A percentile compares a stretch with the other conserved stretches of the same genome.
These are phyloP conservation scores for Nannizziopsis arthrosporioides DNA, from an alignment of 2,329 filamentous ascomycete genomes.

Conservation along the genomic window DNA sequence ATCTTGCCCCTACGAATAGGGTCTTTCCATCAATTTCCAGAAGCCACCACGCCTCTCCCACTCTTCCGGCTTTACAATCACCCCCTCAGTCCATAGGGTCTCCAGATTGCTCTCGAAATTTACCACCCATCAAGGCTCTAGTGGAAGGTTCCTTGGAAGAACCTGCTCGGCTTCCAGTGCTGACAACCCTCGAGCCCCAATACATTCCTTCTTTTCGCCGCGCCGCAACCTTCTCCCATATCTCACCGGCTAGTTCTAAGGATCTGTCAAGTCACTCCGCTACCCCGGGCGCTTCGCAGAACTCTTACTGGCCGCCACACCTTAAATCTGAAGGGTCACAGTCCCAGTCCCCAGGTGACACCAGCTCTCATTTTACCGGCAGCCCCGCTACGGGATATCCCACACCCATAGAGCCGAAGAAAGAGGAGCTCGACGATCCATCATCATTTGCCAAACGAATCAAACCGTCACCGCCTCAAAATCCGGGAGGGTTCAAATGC, in stretches of 20 bases:
- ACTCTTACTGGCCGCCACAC: constrained; percentile 21
- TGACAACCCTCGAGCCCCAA: constrained; percentile 10
- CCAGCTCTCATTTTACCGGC: constrained; percentile 22
- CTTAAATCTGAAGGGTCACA: constrained; percentile 22
- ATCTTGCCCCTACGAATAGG: not conserved
- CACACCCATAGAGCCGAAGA: constrained; percentile 28
- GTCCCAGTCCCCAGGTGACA: constrained; percentile 20
- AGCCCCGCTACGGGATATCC: constrained; percentile 31
- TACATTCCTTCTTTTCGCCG: constrained; percentile 17
- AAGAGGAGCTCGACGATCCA: constrained; percentile 7
- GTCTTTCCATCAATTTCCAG: not conserved
- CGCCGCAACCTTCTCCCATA: constrained; percentile 26
- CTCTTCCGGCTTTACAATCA: constrained; percentile 7
- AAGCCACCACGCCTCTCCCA: constrained; percentile 1
- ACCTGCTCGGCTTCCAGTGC: not conserved
- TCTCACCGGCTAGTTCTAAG: constrained; percentile 31
- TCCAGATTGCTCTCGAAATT: constrained; percentile 2
- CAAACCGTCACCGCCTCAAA: constrained; percentile 20
- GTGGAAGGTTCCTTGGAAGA: constrained; percentile 4
- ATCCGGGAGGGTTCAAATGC: constrained; percentile 39
- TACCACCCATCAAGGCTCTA: constrained; percentile 4
- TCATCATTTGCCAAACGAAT: constrained; percentile 3
- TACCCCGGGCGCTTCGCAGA: constrained; percentile 21
- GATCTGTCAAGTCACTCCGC: constrained; percentile 28
- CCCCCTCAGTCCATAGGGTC: constrained; percentile 7